Percentiles rank a stretch among this genome's conserved stretches.
These are phyloP conservation scores for Oehlia diaphana DNA, from an alignment of 192 early-diverging fungal genomes.

Conservation along the genomic window DNA sequence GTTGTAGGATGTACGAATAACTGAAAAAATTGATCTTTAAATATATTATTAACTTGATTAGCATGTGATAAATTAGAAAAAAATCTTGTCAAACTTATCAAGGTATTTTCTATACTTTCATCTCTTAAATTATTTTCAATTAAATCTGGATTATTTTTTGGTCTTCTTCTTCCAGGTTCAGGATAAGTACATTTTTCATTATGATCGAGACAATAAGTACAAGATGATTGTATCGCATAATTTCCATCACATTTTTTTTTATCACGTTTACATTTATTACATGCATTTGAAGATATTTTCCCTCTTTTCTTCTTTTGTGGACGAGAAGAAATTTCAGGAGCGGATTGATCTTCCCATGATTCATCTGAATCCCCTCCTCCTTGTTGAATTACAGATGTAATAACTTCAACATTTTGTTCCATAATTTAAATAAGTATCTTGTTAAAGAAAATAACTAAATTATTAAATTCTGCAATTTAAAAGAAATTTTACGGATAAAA, in stretches of 20 bases:
- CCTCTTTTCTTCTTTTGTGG: background rate
- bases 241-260: slow-evolving; percentile 3
- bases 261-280: slow-evolving; percentile 1
- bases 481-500: too few species aligned
- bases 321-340: background rate
- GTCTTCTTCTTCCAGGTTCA: background rate
- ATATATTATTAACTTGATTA: background rate
- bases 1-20: background rate
- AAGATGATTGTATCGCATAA: background rate
- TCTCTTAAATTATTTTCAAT: background rate
- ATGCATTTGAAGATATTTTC: background rate
- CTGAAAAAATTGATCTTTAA: background rate
- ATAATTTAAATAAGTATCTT: background rate
- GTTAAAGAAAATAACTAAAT: too few species aligned
- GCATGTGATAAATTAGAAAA: background rate
- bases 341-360: background rate
- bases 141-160: background rate
- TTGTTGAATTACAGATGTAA: background rate
- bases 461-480: too few species aligned
- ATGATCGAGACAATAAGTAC: background rate
- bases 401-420: background rate
- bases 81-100: background rate
- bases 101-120: background rate
- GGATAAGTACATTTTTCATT: slow-evolving; percentile 2
- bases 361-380: background rate